Evolutionary conservation across 805 yeast species (phyloP).

Genomic region (Monosporozyma solicola): DNA sequence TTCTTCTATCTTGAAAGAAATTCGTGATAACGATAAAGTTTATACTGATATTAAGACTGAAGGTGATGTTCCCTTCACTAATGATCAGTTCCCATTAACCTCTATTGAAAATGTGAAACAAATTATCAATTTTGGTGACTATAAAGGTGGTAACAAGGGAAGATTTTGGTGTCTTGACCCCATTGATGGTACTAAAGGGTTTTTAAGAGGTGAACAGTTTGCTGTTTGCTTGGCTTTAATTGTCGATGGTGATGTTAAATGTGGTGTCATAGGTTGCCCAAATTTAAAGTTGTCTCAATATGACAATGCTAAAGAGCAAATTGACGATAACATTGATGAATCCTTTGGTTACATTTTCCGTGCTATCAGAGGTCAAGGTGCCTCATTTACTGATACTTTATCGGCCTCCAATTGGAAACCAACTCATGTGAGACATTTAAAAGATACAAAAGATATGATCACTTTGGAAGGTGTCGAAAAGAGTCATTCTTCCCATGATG

Average conservation of each 20-base stretch:
- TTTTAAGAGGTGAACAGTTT: conserved; percentile 90
- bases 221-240: conserved; percentile 91
- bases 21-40: conserved; percentile 42
- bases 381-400: conserved; percentile 24
- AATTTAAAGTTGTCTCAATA: conserved; percentile 45
- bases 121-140: conserved; percentile 71
- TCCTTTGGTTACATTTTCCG: conserved; percentile 28
- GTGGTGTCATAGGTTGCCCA: conserved; percentile 97
- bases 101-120: conserved; percentile 44
- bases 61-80: conserved; percentile 8
- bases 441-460: conserved; percentile 20
- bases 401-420: conserved; percentile 35
- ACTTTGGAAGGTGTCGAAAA: conserved; percentile 81
- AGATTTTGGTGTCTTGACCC: conserved; percentile 98
- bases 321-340: conserved; percentile 10
- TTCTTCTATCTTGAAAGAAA: conserved; percentile 48
- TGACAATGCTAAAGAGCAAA: conserved; percentile 32
- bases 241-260: conserved; percentile 71
- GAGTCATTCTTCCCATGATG: conserved; percentile 86
- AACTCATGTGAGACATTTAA: conserved; percentile 42
- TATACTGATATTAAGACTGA: conserved; percentile 19
- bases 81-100: conserved; percentile 28
- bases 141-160: conserved; percentile 68
- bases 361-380: conserved; percentile 28
- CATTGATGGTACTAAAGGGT: conserved; percentile 96